phyloP scores from a whole-genome alignment of 2,329 filamentous ascomycete species.

The Paecilomyces sp. region DNA sequence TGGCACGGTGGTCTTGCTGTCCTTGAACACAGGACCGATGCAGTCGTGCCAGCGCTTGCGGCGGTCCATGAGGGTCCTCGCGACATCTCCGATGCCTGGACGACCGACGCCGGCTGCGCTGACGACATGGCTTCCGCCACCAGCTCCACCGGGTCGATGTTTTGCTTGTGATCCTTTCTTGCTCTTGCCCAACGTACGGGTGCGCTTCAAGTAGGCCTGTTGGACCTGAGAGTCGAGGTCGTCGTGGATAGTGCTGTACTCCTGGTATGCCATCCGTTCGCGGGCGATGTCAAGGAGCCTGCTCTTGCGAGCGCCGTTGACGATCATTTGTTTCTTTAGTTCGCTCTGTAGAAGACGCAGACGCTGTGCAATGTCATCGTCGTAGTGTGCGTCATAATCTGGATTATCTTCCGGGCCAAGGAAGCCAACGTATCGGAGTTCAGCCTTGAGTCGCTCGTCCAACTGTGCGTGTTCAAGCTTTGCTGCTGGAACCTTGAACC shows the following conservation, averaged over 20 bases:
- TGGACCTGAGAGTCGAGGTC: conserved; percentile 94
- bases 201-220: conserved; percentile 90
- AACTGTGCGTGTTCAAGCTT: conserved; percentile 80
- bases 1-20: conserved; percentile 70
- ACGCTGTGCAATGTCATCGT: conserved; percentile 89
- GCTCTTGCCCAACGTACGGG: conserved; percentile 85
- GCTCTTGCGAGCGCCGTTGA: conserved; percentile 86
- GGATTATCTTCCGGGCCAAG: conserved; percentile 62
- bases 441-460: conserved; percentile 85
- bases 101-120: conserved; percentile 38
- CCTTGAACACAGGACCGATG: conserved; percentile 84
- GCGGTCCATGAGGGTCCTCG: conserved; percentile 86
- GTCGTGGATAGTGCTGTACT: conserved; percentile 94
- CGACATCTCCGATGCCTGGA: conserved; percentile 76
- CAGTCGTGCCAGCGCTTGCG: conserved; percentile 82
- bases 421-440: conserved; percentile 85
- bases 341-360: conserved; percentile 77
- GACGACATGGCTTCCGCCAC: conserved; percentile 57
- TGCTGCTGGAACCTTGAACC: conserved; percentile 71
- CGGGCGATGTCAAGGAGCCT: conserved; percentile 80
- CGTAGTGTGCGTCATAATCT: conserved; percentile 82
- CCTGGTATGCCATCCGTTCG: conserved; percentile 90
- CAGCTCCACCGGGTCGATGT: conserved; percentile 56
- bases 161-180: conserved; percentile 72
- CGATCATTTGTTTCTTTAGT: conserved; percentile 72